These are phyloP conservation scores for Phaeosphaeria sp. DNA, from an alignment of 2,329 filamentous ascomycete species.

Conservation along the genomic window DNA sequence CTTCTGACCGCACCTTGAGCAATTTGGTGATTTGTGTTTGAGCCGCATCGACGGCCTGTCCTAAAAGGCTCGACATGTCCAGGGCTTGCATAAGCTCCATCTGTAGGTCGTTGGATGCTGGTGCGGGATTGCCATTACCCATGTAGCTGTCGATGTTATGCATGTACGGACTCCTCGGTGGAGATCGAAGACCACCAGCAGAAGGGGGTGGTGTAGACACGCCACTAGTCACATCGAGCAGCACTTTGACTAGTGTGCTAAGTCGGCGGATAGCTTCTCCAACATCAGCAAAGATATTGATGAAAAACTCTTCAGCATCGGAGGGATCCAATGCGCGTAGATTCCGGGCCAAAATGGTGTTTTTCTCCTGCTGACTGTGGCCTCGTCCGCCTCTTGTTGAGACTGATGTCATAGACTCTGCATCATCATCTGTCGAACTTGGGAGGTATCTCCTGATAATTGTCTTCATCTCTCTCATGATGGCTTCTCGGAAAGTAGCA, in stretches of 20 bases:
- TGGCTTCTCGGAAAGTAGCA: constrained; percentile 81
- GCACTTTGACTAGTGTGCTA: constrained; percentile 88
- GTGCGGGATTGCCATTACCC: constrained; percentile 18
- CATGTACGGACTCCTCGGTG: constrained; percentile 53
- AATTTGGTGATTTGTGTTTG: constrained; percentile 77
- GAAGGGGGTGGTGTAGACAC: constrained; percentile 58
- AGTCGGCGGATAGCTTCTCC: constrained; percentile 85
- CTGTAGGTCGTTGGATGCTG: constrained; percentile 54
- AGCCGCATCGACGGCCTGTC: constrained; percentile 79
- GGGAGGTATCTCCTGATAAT: constrained; percentile 85
- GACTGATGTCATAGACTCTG: constrained; percentile 83
- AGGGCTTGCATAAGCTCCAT: constrained; percentile 78
- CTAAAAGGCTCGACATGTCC: constrained; percentile 78
- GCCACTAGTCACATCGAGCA: constrained; percentile 91
- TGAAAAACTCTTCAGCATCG: constrained; percentile 83
- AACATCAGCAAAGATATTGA: constrained; percentile 83
- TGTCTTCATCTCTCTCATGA: constrained; percentile 83
- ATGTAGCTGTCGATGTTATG: constrained; percentile 52
- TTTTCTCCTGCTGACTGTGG: constrained; percentile 82
- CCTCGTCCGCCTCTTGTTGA: constrained; percentile 76
- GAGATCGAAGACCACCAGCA: constrained; percentile 52
- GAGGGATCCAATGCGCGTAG: constrained; percentile 81
- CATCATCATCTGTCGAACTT: constrained; percentile 92
- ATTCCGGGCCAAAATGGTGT: constrained; percentile 84
- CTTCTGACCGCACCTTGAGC: constrained; percentile 76